Conservation (phyloP, 139 green algal species). For the Chlorella sorokiniana region DNA sequence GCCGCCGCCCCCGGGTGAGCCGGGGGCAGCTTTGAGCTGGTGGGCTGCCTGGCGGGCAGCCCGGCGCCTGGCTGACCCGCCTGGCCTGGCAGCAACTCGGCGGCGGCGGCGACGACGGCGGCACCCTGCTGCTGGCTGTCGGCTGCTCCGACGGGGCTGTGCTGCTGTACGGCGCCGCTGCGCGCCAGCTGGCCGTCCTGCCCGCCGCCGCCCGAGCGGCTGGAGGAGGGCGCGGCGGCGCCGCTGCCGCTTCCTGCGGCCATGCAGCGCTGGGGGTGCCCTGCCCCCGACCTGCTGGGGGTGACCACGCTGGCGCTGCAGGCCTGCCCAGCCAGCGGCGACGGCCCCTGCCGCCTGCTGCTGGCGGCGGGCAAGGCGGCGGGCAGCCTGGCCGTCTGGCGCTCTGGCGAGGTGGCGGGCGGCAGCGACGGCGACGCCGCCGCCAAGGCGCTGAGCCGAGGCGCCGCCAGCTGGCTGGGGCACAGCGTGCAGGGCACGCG, state of each 20-base stretch:
- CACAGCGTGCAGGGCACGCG: neutral
- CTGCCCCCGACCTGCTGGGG: neutral
- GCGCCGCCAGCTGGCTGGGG: too few relatives aligned
- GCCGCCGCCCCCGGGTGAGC: neutral
- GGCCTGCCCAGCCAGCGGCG: neutral
- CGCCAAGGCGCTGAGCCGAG: neutral
- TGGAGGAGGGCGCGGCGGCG: neutral
- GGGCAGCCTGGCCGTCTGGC: conserved; percentile 18
- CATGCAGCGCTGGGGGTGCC: conserved; percentile 16
- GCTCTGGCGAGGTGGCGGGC: neutral
- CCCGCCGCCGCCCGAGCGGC: neutral
- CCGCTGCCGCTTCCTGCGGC: neutral
- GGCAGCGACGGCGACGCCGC: neutral
- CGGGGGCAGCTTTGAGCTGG: conserved; percentile 26
- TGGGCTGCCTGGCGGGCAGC: conserved; percentile 20
- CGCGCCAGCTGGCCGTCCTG: conserved; percentile 10
- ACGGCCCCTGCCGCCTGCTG: conserved; percentile 4
- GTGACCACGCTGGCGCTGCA: conserved; percentile 12
- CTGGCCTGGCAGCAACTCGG: conserved; percentile 32
- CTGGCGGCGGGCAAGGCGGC: conserved; percentile 26
- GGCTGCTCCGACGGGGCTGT: conserved; percentile 45
- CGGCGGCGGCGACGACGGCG: neutral
- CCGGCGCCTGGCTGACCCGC: conserved; percentile 11
- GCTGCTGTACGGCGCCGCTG: conserved; percentile 27
- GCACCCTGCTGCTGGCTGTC: conserved; percentile 32